Base-by-base conservation (phyloP, 371 early-diverging fungal species). In the Funneliformis caledonium region DNA sequence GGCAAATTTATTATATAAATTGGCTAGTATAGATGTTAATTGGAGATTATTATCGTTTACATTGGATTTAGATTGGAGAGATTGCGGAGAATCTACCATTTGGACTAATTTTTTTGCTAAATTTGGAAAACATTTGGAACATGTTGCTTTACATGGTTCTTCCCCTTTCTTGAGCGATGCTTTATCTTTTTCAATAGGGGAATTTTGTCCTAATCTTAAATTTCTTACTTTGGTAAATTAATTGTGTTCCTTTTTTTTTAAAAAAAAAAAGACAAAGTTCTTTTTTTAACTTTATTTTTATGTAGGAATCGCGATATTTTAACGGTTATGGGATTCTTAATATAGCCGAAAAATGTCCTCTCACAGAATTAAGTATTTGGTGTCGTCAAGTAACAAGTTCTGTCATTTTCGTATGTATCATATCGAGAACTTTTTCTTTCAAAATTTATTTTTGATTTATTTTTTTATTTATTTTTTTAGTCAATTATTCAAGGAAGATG, bases 301-400 rank as follows among this genome's bases (percentile, higher is more conserved):
- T 31, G 14, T 42, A 72, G 72, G 72, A 72, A 72, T 72, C 72
- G 11, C 19, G 72, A 48, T 72, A 72, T 72, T 72, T 72, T 72
- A 33, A 72, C 37, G 72, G 72, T 12, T 47, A 72, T 19, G 72
- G 72, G 19, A 72, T 72, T 26, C 11, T 42, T 12, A 43, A 72
- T 72, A 37, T 72, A 16, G n/a, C 48, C n/a, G 47, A 72, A 47
- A 72, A 43, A 26, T 72, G 72, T 48, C 19, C 43, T 12, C 48
- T 72, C 19, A 48, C 48, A 12, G 48, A 48, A 22, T 43, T 72
- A 48, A 72, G 42, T 42, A 72, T 72, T 26, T 72, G 72, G 72
- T 72, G 72, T 10, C 72, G 72, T 42, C 72, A 72, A 43, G 72
- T 72, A n/a, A 72, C 72, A 26, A 48, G 72, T 47, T 22, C 43